Percentiles rank a stretch among this genome's conserved stretches.
Conservation (phyloP, 257 asterid genomes). For the Solanum verrucosum region DNA sequence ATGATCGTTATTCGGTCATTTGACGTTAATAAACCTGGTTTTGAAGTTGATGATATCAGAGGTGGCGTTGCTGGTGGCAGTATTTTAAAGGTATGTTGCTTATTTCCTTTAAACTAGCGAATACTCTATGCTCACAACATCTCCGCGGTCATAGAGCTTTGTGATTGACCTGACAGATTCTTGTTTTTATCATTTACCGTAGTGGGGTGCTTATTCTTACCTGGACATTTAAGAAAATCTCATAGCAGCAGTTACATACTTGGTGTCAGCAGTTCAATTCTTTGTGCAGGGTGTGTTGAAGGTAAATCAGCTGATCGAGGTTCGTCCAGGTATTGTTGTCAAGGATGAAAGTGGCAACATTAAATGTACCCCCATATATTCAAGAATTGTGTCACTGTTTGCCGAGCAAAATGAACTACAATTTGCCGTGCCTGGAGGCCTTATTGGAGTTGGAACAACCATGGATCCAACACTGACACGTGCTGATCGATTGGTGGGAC, state of each 20-base stretch:
- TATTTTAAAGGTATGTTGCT: slow-evolving; percentile 61
- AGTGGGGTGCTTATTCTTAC: neutral
- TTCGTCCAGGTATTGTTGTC: slow-evolving; percentile 97
- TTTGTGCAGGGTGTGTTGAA: slow-evolving; percentile 84
- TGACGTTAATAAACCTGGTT: slow-evolving; percentile 97
- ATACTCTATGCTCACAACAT: neutral
- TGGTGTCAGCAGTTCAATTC: neutral
- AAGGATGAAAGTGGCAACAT: slow-evolving; percentile 85
- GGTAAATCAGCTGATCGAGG: slow-evolving; percentile 83
- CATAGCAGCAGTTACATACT: neutral
- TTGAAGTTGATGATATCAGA: slow-evolving; percentile 87
- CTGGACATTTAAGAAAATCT: neutral
- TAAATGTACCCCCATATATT: slow-evolving; percentile 89
- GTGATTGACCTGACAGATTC: neutral
- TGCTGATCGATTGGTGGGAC: slow-evolving; percentile 98
- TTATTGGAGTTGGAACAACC: slow-evolving; percentile 96
- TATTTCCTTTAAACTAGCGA: neutral
- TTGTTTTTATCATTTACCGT: neutral
- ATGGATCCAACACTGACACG: slow-evolving; percentile 99
- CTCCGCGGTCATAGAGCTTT: neutral
- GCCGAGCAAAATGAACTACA: slow-evolving; percentile 96
- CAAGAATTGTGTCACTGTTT: slow-evolving; percentile 79
- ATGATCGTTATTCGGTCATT: slow-evolving; percentile 97
- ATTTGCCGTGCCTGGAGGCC: slow-evolving; percentile 99
- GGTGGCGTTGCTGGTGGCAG: slow-evolving; percentile 99